Conservation (phyloP, 1,284 basidiomycete genomes). For the Fomitopsis betulina region DNA sequence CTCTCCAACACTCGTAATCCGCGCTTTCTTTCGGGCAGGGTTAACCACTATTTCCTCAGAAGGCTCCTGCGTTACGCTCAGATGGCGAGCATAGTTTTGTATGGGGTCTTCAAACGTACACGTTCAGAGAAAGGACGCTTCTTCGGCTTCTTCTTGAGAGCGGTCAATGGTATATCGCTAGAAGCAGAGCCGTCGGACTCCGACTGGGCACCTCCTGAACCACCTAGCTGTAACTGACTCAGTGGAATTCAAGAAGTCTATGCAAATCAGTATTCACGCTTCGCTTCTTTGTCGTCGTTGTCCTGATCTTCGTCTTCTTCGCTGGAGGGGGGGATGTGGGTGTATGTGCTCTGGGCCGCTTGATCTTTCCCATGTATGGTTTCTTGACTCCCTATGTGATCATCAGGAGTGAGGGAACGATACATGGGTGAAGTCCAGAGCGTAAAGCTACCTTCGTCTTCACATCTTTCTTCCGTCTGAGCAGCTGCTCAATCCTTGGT, state of each 20-base stretch:
- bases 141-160: background rate
- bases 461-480: background rate
- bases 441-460: background rate
- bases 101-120: background rate
- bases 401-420: background rate
- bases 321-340: background rate
- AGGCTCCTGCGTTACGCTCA: background rate
- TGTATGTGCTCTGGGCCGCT: background rate
- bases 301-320: background rate
- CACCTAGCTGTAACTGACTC: background rate
- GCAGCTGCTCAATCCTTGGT: background rate
- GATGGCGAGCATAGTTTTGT: background rate
- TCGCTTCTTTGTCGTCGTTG: background rate
- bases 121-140: background rate
- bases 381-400: background rate
- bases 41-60: background rate
- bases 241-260: background rate
- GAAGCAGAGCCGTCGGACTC: background rate
- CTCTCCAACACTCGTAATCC: background rate
- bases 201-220: background rate
- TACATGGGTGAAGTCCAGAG: background rate
- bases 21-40: background rate
- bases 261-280: background rate
- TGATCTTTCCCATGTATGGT: background rate
- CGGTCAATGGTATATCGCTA: background rate